A percentile compares a stretch with the other conserved stretches of the same genome.
These are phyloP conservation scores for Paramecium primaurelia DNA, from an alignment of 73 alveolate genomes.

Conservation along the genomic window DNA sequence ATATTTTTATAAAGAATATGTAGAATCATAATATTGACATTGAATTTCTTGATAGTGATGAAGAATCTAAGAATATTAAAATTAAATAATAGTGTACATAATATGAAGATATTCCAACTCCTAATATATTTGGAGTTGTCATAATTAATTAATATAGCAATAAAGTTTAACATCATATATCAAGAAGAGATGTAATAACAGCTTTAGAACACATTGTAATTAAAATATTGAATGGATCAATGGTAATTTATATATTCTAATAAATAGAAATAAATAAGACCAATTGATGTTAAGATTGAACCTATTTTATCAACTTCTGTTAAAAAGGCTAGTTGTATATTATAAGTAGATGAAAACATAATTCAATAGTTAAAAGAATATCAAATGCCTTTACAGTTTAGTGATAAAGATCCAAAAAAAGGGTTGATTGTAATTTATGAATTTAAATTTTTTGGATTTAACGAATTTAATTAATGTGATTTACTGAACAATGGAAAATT, in stretches of 20 bases:
- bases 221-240: not conserved
- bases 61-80: not conserved
- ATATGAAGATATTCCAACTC: not conserved
- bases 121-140: not conserved
- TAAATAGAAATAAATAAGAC: not conserved
- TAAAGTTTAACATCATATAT: not conserved
- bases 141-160: not conserved
- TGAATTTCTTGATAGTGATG: not conserved
- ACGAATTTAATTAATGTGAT: not conserved
- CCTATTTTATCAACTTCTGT: not conserved
- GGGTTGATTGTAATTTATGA: not conserved
- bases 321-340: not conserved
- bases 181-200: not conserved
- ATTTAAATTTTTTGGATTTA: not conserved
- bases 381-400: not conserved
- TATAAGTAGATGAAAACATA: not conserved
- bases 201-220: not conserved
- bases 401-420: not conserved
- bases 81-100: not conserved
- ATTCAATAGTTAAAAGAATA: not conserved
- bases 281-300: not conserved
- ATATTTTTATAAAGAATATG: not conserved
- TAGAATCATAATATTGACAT: not conserved
- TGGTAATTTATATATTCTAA: not conserved
- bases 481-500: not conserved